Conservation (phyloP, 2,329 filamentous ascomycete genomes). For the Fusarium acutatum region DNA sequence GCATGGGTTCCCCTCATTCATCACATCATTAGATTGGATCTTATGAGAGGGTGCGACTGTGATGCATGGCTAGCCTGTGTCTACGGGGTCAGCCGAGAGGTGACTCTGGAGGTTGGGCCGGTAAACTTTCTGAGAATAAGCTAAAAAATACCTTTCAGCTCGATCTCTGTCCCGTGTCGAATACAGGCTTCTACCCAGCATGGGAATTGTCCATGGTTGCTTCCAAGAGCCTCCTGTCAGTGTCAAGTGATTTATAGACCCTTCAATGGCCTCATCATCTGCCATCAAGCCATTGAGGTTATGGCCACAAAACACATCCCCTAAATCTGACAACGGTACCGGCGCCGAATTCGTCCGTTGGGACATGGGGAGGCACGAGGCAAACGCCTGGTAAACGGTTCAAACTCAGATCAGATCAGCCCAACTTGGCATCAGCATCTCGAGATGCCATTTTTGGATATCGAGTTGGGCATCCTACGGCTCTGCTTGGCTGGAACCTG, state of each 20-base stretch:
- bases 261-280: neutral
- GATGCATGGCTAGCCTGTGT: conserved; percentile 1
- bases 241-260: conserved; percentile 1
- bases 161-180: neutral
- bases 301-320: neutral
- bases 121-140: neutral
- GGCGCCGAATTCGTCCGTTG: conserved; percentile 1
- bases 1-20: conserved; percentile 24
- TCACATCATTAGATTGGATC: conserved; percentile 2
- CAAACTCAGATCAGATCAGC: conserved; percentile 26
- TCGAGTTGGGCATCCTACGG: neutral
- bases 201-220: neutral
- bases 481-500: conserved; percentile 8
- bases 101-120: neutral
- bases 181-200: neutral
- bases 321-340: neutral
- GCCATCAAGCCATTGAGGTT: neutral
- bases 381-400: conserved; percentile 1
- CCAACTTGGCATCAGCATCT: conserved; percentile 2
- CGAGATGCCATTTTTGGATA: conserved; percentile 22
- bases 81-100: conserved; percentile 5
- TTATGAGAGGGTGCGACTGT: neutral
- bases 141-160: neutral
- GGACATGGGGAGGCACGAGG: conserved; percentile 7
- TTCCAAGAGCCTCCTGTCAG: neutral